Base-by-base conservation (phyloP, 2,329 filamentous ascomycete species). In the Blastomyces emzantsi region DNA sequence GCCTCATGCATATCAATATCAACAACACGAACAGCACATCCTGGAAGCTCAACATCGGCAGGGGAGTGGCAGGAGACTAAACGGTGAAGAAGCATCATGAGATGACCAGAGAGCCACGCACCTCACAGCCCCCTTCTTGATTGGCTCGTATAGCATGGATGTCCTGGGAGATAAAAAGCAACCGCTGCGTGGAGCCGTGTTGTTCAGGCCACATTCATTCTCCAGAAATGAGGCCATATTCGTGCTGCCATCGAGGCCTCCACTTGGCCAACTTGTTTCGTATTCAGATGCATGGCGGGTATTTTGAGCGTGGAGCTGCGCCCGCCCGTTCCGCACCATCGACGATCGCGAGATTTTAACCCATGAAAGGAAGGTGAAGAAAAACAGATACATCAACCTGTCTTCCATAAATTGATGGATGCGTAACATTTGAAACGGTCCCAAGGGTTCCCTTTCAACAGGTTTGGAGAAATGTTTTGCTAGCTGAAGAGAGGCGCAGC, bases 101-200 rank as follows among this genome's bases (percentile, higher is more conserved):
- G 22, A 51, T 25, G 47, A 22, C 17, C 9, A 8, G 15, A 36
- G 13, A 25, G 15, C 25, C 52, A 19, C 11, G n/a, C 9, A n/a
- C 28, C 52, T 55, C 33, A 36, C 52, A 55, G 33, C 28, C 52
- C 25, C 28, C 52, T 9, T 55, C 2, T 55, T 36, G 28, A 55
- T 55, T 55, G 52, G 52, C 52, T 55, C 52, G 52, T 55, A 55
- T 55, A 36, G 30, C 30, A 30, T n/a, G 52, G 30, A 36, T 51
- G n/a, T 3, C 22, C 47, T 19, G 41, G n/a, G 8, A 22, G 9
- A 3, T 55, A 36, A 19, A 33, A 36, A 55, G n/a, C n/a, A 55
- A 19, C 17, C 5, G 19, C 30, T n/a, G 17, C 15, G 13, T 36
- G 17, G 15, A 33, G 13, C 28, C 52, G 49, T 51, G 28, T 51